A percentile compares a stretch with the other conserved stretches of the same genome.
Evolutionary conservation across 1,284 basidiomycete genomes (phyloP).

Genomic region (Agaricales sp.): DNA sequence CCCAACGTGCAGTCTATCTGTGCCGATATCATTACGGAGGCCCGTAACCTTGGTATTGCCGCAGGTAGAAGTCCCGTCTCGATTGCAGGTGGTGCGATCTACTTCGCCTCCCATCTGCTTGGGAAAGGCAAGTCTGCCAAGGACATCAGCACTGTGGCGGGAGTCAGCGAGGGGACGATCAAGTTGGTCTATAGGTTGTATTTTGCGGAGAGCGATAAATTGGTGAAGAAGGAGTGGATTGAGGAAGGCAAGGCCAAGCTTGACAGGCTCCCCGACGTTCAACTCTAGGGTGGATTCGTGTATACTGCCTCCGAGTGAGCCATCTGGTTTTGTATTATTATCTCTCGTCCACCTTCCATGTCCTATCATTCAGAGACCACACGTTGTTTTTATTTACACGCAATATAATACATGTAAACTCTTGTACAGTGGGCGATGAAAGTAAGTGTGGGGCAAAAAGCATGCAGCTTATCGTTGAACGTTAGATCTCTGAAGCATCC

Average conservation of each 20-base stretch:
- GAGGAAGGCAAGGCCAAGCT: conserved; percentile 62
- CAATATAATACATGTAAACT: too few relatives aligned
- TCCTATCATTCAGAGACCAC: conserved; percentile 16
- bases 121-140: conserved; percentile 67
- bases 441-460: too few relatives aligned
- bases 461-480: conserved; percentile 6
- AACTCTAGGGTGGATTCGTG: too few relatives aligned
- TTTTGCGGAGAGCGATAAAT: conserved; percentile 55
- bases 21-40: conserved; percentile 75
- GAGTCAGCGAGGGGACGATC: conserved; percentile 96
- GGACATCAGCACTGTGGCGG: conserved; percentile 90
- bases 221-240: conserved; percentile 78
- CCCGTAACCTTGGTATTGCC: conserved; percentile 78
- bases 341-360: conserved; percentile 18
- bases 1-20: conserved; percentile 77
- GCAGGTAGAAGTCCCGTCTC: conserved; percentile 93
- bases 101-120: conserved; percentile 82
- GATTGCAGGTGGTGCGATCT: conserved; percentile 92
- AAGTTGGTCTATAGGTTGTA: conserved; percentile 78
- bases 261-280: neutral
- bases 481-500: conserved; percentile 11
- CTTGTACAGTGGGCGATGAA: too few relatives aligned
- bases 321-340: too few relatives aligned
- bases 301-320: too few relatives aligned
- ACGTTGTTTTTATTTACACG: conserved; percentile 6